A percentile compares a stretch with the other conserved stretches of the same genome.
phyloP scores from a whole-genome alignment of 108 stramenopile species.

The Stephanodiscus minutulus region DNA sequence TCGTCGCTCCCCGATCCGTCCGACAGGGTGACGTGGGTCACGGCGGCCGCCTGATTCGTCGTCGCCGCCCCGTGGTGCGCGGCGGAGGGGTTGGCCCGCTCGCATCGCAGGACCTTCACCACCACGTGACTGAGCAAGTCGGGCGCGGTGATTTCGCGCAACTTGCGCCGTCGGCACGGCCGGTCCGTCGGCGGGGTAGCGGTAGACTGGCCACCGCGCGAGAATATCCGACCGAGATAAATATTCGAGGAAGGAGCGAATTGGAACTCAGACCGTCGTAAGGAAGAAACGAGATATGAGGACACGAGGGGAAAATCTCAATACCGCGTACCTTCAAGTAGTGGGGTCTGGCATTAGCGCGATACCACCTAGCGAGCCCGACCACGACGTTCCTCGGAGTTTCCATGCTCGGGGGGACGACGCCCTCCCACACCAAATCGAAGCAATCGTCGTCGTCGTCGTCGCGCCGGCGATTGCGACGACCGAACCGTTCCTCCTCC shows the following conservation, averaged over 20 bases:
- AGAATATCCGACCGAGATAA: not conserved
- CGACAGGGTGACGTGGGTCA: conserved; percentile 35
- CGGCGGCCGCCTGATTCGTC: not conserved
- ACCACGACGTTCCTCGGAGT: conserved; percentile 20
- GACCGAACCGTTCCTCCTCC: not conserved
- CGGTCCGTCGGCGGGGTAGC: conserved; percentile 7
- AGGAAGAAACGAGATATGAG: not conserved
- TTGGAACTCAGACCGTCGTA: too few species aligned
- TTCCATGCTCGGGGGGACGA: conserved; percentile 21
- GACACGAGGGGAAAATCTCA: not conserved
- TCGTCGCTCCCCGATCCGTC: conserved; percentile 45
- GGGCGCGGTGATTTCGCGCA: conserved; percentile 31
- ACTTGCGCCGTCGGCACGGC: conserved; percentile 34
- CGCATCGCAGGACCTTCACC: conserved; percentile 47
- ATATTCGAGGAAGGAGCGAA: not conserved
- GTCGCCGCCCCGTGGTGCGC: conserved; percentile 1
- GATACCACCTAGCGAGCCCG: conserved; percentile 40
- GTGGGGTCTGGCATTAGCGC: conserved; percentile 3
- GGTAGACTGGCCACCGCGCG: not conserved
- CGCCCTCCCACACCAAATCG: conserved; percentile 37
- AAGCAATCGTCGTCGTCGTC: not conserved
- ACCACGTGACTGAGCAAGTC: conserved; percentile 43
- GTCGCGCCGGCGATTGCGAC: not conserved
- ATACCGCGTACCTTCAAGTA: conserved; percentile 5
- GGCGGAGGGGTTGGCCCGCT: conserved; percentile 22